phyloP scores from a whole-genome alignment of 2,329 filamentous ascomycete species.

The Emydomyces testavorans region DNA sequence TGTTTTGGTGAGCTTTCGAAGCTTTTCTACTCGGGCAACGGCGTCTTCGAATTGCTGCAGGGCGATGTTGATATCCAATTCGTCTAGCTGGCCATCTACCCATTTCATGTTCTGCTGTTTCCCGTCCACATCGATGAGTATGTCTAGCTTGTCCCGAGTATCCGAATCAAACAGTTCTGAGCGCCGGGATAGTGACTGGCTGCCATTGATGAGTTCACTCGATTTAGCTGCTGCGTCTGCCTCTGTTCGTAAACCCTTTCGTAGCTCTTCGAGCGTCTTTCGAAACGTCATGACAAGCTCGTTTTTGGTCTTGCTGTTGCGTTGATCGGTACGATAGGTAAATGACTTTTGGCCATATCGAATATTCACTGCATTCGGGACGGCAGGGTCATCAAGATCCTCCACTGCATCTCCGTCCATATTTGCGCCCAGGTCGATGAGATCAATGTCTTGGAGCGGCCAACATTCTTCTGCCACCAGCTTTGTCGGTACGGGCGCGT shows the following conservation, averaged over 20 bases:
- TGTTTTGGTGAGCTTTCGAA: slow-evolving; percentile 65
- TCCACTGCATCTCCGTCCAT: slow-evolving; percentile 29
- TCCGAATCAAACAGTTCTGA: slow-evolving; percentile 68
- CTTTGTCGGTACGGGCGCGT: slow-evolving; percentile 48
- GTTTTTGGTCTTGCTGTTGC: slow-evolving; percentile 65
- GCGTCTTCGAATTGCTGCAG: slow-evolving; percentile 79
- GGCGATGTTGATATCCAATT: slow-evolving; percentile 90
- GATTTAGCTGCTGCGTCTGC: slow-evolving; percentile 77
- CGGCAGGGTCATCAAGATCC: slow-evolving; percentile 44
- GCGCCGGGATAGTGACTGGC: slow-evolving; percentile 60
- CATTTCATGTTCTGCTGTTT: slow-evolving; percentile 92
- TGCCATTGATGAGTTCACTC: slow-evolving; percentile 68
- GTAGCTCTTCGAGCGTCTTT: slow-evolving; percentile 83
- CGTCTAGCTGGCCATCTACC: slow-evolving; percentile 91
- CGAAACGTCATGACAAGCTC: slow-evolving; percentile 77
- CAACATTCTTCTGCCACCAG: slow-evolving; percentile 90
- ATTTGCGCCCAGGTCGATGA: slow-evolving; percentile 66
- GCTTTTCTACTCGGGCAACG: slow-evolving; percentile 70
- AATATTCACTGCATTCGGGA: slow-evolving; percentile 80
- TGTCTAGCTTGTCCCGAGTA: slow-evolving; percentile 57
- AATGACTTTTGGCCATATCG: slow-evolving; percentile 82
- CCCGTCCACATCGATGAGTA: slow-evolving; percentile 90
- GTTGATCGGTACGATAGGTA: slow-evolving; percentile 82
- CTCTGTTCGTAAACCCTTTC: slow-evolving; percentile 73
- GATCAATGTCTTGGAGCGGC: slow-evolving; percentile 82